Base-by-base conservation (phyloP, 805 yeast genomes). In the Saccharomyces eubayanus region DNA sequence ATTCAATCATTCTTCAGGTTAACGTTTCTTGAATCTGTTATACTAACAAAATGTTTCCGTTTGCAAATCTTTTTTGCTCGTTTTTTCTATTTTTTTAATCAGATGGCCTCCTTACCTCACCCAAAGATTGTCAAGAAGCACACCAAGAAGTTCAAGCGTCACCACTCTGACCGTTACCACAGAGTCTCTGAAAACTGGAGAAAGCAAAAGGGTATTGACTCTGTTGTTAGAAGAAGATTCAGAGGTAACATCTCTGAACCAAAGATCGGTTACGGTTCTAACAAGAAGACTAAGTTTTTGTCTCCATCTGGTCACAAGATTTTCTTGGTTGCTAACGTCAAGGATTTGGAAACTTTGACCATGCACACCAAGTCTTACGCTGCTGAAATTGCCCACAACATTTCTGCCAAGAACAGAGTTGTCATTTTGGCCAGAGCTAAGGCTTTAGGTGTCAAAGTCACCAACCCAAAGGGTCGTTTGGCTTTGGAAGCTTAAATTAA, bases 161-260 rank as follows among this genome's bases (percentile, higher is more conserved):
- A 92, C 79, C 99, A 94, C 85, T 90, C 97, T 78, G 99, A 94
- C 87, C 89, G 97, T 82, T 92, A 90, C 82, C 85, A 84, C 85
- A 91, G 99, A 82, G 97, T 94, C 70, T 81, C 89, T 73, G 97
- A 89, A 81, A 86, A 85, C 85, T 95, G 99, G 99, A 94, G 99
- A 89, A 92, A 94, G 83, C 99, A 95, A 82, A 94, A 94, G 89
- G 99, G 99, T 94, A 94, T 94, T 77, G 99, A 94, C 84, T 91
- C 98, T 69, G 84, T 89, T 82, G 97, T 95, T 77, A 94, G 99
- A 85, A 92, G 99, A 85, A 87, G 94, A 84, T 94, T 94, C 96
- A 89, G 97, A 86, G 99, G 99, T 75, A 87, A 92, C 80, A 89
- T 94, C 76, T 83, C 91, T 72, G 96, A 92, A 84, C 99, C 99